Base-by-base conservation (phyloP, 768 basidiomycete genomes). In the Termitomyces sp. region DNA sequence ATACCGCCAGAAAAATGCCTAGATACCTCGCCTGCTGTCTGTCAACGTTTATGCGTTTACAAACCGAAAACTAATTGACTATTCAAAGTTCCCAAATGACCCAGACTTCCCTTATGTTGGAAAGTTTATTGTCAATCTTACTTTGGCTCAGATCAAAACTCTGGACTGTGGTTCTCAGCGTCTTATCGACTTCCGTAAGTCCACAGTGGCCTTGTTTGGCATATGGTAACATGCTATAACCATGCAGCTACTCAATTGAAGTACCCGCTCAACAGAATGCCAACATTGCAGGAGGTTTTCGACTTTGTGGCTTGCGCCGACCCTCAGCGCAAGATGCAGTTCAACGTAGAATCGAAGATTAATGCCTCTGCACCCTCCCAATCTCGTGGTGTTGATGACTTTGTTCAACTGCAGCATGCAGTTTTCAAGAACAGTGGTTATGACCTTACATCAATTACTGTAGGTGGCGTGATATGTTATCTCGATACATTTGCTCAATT, bases 311-410 rank as follows among this genome's bases (percentile, higher is more conserved):
- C 78, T 43, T 93, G 90, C 61, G 86, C 80, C 7, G 90, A 91
- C 66, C 80, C 84, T 0, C 69, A 80, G 40, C 83, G 84, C 54
- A 72, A 74, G 52, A 77, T 91, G 36, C 70, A 75, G 38, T 90
- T 85, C 80, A 92, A 92, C 66, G 86, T 93, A 61, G 91, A 92
- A 73, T 88, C 87, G 16, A 90, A 90, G 68, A 79, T 88, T 57
- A 78, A 88, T 60, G 73, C 88, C 4, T 74, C 69, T n/a, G 63
- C 73, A 52, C 76, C 80, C 6, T 76, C 80, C 60, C 73, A 74
- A 40, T 88, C 88, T 18, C 73, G 70, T 16, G 67, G 73, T 18
- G 83, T 84, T 18, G 72, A 81, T 18, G 81, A 82, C 53, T 90
- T 90, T 64, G 87, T 88, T 9, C 70, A 68, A 52, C 78, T 75